A percentile compares a stretch with the other conserved stretches of the same genome.
Conservation (phyloP, 306 rosid genomes). For the Dalbergia cochinchinensis region DNA sequence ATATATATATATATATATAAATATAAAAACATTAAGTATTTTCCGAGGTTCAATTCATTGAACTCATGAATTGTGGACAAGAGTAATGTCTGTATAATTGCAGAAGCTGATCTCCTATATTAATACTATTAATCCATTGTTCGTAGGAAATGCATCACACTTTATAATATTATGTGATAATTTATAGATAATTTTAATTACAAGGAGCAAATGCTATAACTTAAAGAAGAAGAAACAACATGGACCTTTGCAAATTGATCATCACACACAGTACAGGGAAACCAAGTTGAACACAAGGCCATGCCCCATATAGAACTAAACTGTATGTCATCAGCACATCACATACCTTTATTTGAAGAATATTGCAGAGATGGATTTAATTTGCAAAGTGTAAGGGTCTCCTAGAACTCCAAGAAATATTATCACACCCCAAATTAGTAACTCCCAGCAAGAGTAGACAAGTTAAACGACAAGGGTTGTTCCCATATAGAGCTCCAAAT, state of each 20-base stretch:
- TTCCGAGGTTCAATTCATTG: no score
- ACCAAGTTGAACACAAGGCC: neutral
- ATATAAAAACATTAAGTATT: neutral
- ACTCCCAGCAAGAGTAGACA: neutral
- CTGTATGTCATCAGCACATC: neutral
- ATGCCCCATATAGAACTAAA: neutral
- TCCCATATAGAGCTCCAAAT: neutral
- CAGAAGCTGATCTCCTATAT: neutral
- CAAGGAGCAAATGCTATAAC: slow-evolving; percentile 21
- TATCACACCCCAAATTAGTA: neutral
- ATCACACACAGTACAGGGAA: slow-evolving; percentile 2
- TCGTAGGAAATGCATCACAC: neutral
- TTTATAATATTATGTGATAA: neutral
- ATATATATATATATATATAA: no score
- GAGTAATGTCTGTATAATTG: no score
- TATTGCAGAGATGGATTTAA: neutral
- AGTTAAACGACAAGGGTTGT: neutral
- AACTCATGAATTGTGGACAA: no score
- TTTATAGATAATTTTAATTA: neutral
- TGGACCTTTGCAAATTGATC: slow-evolving; percentile 24
- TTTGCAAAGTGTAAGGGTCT: slow-evolving; percentile 14
- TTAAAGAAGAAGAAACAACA: neutral
- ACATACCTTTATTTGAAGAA: slow-evolving; percentile 47
- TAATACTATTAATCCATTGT: neutral
- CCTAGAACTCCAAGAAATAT: slow-evolving; percentile 38